Evolutionary conservation across 345 rosid genomes (phyloP).

Genomic region (Psidium guajava): DNA sequence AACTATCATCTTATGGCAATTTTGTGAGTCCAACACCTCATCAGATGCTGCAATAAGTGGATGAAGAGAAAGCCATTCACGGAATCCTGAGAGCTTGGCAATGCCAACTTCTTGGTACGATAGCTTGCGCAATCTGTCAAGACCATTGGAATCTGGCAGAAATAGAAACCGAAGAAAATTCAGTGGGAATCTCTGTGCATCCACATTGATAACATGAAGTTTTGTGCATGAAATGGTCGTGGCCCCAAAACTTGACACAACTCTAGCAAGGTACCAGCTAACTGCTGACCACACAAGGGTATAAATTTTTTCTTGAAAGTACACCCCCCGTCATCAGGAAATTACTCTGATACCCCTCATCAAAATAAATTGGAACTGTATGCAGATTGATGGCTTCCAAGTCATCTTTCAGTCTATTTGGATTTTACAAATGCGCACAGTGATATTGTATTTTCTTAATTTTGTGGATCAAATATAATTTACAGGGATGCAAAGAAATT

Average conservation of each 20-base stretch:
- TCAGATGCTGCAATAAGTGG: slow-evolving; percentile 46
- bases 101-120: slow-evolving; percentile 84
- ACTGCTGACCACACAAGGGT: neutral
- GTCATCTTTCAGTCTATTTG: neutral
- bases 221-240: neutral
- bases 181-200: neutral
- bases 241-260: neutral
- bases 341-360: neutral
- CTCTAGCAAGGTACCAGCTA: neutral
- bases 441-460: neutral
- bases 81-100: slow-evolving; percentile 77
- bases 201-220: neutral
- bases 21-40: slow-evolving; percentile 25
- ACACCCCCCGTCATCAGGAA: neutral
- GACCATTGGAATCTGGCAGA: slow-evolving; percentile 23
- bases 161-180: neutral
- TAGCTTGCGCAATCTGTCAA: slow-evolving; percentile 26
- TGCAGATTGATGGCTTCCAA: neutral
- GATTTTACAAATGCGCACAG: neutral
- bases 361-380: neutral
- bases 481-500: neutral
- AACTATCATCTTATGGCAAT: slow-evolving; percentile 67
- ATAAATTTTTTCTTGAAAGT: neutral
- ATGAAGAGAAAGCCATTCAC: slow-evolving; percentile 83
- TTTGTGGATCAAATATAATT: neutral